Evolutionary conservation across 2,329 filamentous ascomycete genomes (phyloP).

Genomic region (Pseudogymnoascus sp.): DNA sequence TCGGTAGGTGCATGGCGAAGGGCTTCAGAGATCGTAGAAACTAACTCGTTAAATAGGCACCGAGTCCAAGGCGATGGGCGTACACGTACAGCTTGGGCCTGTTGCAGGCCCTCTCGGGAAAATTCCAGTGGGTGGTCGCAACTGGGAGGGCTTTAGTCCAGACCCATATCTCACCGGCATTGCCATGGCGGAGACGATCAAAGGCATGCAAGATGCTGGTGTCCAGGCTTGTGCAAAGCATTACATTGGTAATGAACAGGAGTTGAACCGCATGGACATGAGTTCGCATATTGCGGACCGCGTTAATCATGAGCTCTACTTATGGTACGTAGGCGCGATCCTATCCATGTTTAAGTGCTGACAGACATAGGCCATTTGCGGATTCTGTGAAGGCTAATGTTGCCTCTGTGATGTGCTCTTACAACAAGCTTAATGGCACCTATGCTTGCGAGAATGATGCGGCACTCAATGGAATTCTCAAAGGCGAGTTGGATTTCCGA

Average conservation of each 20-base stretch:
- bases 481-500: constrained; percentile 69
- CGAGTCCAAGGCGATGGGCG: constrained; percentile 62
- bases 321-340: constrained; percentile 37
- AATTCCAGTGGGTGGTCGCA: constrained; percentile 64
- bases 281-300: constrained; percentile 55
- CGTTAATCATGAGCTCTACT: constrained; percentile 59
- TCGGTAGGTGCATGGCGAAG: background rate
- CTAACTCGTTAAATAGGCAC: constrained; percentile 44
- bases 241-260: constrained; percentile 64
- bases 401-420: constrained; percentile 63
- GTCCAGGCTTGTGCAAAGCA: constrained; percentile 50
- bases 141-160: constrained; percentile 76
- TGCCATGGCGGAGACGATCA: constrained; percentile 53
- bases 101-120: constrained; percentile 69
- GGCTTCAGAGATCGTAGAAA: background rate
- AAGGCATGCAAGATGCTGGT: constrained; percentile 46
- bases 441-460: constrained; percentile 60
- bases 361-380: constrained; percentile 46
- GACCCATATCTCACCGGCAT: constrained; percentile 68
- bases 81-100: constrained; percentile 69
- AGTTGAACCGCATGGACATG: constrained; percentile 47
- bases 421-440: constrained; percentile 63
- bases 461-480: constrained; percentile 54
- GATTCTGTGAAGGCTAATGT: constrained; percentile 60
- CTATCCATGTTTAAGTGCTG: constrained; percentile 17